A percentile compares a stretch with the other conserved stretches of the same genome.
Conservation (phyloP, 768 basidiomycete genomes). For the Pulveroboletus sp. region DNA sequence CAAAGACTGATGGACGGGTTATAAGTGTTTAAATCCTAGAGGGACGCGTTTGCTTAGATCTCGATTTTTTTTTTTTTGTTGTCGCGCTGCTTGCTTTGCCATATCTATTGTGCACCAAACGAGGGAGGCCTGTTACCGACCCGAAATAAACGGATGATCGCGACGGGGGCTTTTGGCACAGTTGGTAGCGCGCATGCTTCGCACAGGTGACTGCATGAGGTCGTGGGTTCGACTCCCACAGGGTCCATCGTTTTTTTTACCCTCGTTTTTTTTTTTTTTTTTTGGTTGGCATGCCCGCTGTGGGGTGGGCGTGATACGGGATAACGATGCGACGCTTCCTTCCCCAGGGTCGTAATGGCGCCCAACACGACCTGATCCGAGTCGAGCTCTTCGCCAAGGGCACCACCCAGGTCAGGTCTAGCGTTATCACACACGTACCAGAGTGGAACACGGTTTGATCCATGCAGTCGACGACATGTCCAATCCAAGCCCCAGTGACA, state of each 20-base stretch:
- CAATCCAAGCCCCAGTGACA: too few relatives aligned
- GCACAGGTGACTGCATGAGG: slow-evolving; percentile 46
- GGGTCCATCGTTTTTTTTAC: slow-evolving; percentile 19
- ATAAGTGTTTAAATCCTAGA: slow-evolving; percentile 6
- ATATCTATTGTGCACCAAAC: not conserved
- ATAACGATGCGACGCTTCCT: too few relatives aligned
- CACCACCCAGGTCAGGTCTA: too few relatives aligned
- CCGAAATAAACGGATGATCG: rapidly evolving
- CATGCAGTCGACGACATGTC: too few relatives aligned
- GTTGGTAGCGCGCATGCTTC: slow-evolving; percentile 61
- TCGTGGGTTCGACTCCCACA: slow-evolving; percentile 54
- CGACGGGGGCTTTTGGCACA: slow-evolving; percentile 47
- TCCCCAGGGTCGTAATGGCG: too few relatives aligned
- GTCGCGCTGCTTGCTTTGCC: not conserved
- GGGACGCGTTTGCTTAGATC: slow-evolving; percentile 13
- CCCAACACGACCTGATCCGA: too few relatives aligned
- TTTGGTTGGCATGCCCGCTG: too few relatives aligned
- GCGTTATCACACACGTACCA: too few relatives aligned
- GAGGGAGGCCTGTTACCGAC: not conserved
- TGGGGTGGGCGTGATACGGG: too few relatives aligned
- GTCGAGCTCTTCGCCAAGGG: too few relatives aligned
- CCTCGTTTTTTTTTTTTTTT: too few relatives aligned
- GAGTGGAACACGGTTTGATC: too few relatives aligned
- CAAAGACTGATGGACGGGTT: slow-evolving; percentile 39
- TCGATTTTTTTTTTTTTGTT: not conserved